Conservation (phyloP, 2,329 filamentous ascomycete species). For the Cladorrhinum sp. region DNA sequence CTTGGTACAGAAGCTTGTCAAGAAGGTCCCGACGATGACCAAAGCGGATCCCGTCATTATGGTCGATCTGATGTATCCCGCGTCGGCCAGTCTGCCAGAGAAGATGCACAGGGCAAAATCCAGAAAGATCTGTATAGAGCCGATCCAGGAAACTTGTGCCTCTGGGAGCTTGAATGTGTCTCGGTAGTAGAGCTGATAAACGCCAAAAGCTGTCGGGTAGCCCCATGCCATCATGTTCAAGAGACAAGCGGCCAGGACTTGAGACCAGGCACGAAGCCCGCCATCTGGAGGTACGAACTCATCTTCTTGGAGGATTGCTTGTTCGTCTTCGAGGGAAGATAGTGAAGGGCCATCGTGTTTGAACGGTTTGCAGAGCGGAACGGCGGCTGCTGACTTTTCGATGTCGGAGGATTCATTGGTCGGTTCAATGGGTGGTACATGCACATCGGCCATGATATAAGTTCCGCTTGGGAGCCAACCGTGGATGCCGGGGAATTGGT, state of each 20-base stretch:
- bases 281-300: conserved; percentile 40
- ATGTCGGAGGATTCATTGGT: conserved; percentile 18
- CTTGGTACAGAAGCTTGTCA: conserved; percentile 41
- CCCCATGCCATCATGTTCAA: conserved; percentile 52
- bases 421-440: too few relatives aligned
- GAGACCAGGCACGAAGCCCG: conserved; percentile 47
- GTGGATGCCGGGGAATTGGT: neutral
- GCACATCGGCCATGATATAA: conserved; percentile 14
- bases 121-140: conserved; percentile 50
- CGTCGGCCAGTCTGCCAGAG: conserved; percentile 49
- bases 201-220: conserved; percentile 47
- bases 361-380: neutral
- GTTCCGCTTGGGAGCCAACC: too few relatives aligned
- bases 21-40: conserved; percentile 46
- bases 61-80: conserved; percentile 44
- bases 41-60: conserved; percentile 41
- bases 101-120: conserved; percentile 48
- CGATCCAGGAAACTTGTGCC: conserved; percentile 47
- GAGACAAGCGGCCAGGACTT: conserved; percentile 47
- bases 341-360: neutral
- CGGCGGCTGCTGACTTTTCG: conserved; percentile 16
- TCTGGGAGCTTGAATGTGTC: conserved; percentile 34
- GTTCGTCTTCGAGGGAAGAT: neutral
- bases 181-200: conserved; percentile 46
- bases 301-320: conserved; percentile 1